A percentile compares a stretch with the other conserved stretches of the same genome.
These are phyloP conservation scores for Dendrobium catenatum DNA, from an alignment of 106 monocot genomes.

Conservation along the genomic window DNA sequence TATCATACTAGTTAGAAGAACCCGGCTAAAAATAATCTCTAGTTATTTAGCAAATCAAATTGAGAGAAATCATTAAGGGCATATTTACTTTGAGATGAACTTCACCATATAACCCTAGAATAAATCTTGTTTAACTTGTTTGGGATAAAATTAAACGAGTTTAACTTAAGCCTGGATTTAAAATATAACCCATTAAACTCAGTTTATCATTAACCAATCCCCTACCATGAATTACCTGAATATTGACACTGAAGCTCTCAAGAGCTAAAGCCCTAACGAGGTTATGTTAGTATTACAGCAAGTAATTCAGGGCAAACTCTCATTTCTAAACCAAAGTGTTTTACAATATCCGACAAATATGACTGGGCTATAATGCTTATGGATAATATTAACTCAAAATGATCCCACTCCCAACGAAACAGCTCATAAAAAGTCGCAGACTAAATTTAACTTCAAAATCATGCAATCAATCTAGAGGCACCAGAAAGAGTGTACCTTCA, in stretches of 20 bases:
- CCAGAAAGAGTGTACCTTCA: conserved; percentile 39
- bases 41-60: neutral
- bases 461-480: neutral
- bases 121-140: neutral
- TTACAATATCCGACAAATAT: neutral
- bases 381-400: neutral
- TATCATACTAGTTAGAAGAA: neutral
- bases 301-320: neutral
- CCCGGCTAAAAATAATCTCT: neutral
- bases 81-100: neutral
- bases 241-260: neutral
- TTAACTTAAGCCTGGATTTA: neutral
- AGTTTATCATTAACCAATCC: neutral
- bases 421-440: neutral
- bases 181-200: neutral
- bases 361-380: neutral
- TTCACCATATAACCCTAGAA: neutral
- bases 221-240: neutral
- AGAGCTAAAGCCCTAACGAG: neutral
- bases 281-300: neutral
- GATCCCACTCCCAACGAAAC: neutral
- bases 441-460: neutral
- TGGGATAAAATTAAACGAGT: neutral
- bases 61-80: neutral
- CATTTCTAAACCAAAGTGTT: neutral